Conservation (phyloP, 768 basidiomycete species). For the Mrakia gelida region DNA sequence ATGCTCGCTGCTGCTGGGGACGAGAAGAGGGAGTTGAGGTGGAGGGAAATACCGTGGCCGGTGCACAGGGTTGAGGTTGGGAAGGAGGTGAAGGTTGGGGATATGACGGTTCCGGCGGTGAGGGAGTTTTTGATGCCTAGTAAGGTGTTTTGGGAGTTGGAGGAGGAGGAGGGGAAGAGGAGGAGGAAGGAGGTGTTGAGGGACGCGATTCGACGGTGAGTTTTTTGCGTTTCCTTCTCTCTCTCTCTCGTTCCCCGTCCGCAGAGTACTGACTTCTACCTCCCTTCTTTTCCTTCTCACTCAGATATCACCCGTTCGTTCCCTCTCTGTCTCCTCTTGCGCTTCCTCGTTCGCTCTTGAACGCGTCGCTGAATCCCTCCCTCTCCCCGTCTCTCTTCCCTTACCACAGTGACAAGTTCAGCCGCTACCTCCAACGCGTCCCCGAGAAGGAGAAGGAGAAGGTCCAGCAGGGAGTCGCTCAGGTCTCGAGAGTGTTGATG, state of each 20-base stretch:
- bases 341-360: too few relatives aligned
- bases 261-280: neutral
- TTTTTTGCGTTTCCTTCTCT: neutral
- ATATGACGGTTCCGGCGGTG: neutral
- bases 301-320: constrained; percentile 16
- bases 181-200: constrained; percentile 24
- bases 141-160: neutral
- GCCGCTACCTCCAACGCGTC: constrained; percentile 20
- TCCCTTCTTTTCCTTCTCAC: neutral
- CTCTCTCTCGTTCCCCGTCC: neutral
- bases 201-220: constrained; percentile 22
- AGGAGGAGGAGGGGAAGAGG: constrained; percentile 18
- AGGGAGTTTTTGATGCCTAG: constrained; percentile 15
- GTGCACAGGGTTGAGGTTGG: constrained; percentile 7
- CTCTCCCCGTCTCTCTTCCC: neutral
- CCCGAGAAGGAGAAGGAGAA: constrained; percentile 7
- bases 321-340: neutral
- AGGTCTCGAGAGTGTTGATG: constrained; percentile 14
- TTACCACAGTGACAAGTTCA: constrained; percentile 26
- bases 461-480: constrained; percentile 13
- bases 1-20: neutral
- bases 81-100: constrained; percentile 9
- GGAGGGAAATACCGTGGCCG: constrained; percentile 24
- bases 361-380: neutral
- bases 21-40: neutral